Evolutionary conservation across 768 basidiomycete genomes (phyloP).

Genomic region (Kwoniella newhampshirensis): DNA sequence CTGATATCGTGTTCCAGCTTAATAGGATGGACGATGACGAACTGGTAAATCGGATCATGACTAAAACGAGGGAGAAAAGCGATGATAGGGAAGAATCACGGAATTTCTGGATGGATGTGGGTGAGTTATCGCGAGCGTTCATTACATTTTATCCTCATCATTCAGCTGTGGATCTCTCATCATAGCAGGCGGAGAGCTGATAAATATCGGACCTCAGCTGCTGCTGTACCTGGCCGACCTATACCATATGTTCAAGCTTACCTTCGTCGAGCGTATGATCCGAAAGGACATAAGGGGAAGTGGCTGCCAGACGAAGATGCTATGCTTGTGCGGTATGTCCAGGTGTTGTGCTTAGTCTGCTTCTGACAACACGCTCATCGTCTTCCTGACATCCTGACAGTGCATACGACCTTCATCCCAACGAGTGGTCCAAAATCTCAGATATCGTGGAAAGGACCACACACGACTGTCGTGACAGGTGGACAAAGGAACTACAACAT

Average conservation of each 20-base stretch:
- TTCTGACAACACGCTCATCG: background rate
- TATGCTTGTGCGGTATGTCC: slow-evolving; percentile 26
- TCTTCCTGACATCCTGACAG: slow-evolving; percentile 1
- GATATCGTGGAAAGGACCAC: slow-evolving; percentile 32
- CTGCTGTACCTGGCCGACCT: slow-evolving; percentile 33
- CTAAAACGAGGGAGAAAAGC: slow-evolving; percentile 6
- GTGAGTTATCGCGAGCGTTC: slow-evolving; percentile 25
- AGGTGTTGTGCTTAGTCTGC: background rate
- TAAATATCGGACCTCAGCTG: slow-evolving; percentile 18
- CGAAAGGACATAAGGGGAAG: slow-evolving; percentile 32
- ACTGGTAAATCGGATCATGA: slow-evolving; percentile 30
- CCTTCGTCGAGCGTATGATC: slow-evolving; percentile 34
- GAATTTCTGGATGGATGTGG: slow-evolving; percentile 39
- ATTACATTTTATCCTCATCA: too few species aligned
- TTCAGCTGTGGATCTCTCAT: too few species aligned
- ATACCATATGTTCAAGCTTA: slow-evolving; percentile 34
- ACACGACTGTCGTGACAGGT: slow-evolving; percentile 38
- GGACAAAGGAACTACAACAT: slow-evolving; percentile 22
- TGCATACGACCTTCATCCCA: slow-evolving; percentile 23
- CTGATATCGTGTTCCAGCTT: slow-evolving; percentile 15
- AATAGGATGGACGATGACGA: slow-evolving; percentile 27
- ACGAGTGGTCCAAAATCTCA: slow-evolving; percentile 37
- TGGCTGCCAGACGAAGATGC: slow-evolving; percentile 38
- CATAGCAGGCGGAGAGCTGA: background rate
- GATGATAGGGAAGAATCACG: slow-evolving; percentile 16